Evolutionary conservation across 306 rosid species (phyloP).

Genomic region (Prunus dulcis): DNA sequence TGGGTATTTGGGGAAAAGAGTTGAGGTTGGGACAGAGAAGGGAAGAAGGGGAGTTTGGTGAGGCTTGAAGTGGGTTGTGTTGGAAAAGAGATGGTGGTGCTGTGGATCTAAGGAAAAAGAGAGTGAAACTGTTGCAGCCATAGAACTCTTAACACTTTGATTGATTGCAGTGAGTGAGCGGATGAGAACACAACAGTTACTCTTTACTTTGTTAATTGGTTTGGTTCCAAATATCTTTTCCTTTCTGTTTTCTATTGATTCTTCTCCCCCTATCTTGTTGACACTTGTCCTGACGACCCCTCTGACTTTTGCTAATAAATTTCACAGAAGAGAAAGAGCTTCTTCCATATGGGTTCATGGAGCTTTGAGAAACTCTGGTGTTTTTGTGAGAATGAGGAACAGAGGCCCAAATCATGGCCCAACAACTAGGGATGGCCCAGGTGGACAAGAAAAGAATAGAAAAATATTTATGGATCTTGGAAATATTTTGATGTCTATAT

Average conservation of each 20-base stretch:
- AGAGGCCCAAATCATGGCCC: too few relatives aligned
- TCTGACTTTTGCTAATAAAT: background rate
- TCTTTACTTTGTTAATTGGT: background rate
- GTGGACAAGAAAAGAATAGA: too few relatives aligned
- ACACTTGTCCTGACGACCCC: background rate
- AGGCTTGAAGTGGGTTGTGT: slow-evolving; percentile 18
- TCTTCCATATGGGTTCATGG: too few relatives aligned
- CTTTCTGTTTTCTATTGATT: background rate
- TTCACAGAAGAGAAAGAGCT: background rate
- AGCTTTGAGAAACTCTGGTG: too few relatives aligned
- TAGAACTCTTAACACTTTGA: slow-evolving; percentile 18
- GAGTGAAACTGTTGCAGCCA: slow-evolving; percentile 58
- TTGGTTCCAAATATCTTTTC: background rate
- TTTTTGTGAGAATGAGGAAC: too few relatives aligned
- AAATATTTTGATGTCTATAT: too few relatives aligned
- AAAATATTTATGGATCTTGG: too few relatives aligned
- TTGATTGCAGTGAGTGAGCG: background rate
- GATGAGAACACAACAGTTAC: background rate
- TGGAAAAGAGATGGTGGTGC: slow-evolving; percentile 15
- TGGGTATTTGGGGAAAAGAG: slow-evolving; percentile 30
- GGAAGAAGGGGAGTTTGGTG: slow-evolving; percentile 20
- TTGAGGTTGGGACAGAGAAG: slow-evolving; percentile 14
- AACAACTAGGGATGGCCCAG: too few relatives aligned
- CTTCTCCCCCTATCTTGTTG: background rate
- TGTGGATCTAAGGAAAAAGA: slow-evolving; percentile 49